Conservation (phyloP, 78 protist genomes). For the Chrysochromulina parva region DNA sequence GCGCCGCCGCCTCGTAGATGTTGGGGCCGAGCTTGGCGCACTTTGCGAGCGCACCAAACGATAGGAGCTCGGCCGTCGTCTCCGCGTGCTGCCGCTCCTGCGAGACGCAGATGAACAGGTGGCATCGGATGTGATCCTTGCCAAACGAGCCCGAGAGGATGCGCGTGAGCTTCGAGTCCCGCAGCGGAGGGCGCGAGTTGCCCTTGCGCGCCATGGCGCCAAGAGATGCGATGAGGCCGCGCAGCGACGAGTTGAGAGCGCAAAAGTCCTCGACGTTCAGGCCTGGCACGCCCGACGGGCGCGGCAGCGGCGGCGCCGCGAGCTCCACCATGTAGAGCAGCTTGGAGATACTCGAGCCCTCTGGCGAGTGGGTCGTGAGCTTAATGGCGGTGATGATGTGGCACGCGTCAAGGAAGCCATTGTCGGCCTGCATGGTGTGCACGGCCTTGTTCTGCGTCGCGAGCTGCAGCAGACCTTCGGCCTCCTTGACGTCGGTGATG, state of each 20-base stretch:
- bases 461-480: not conserved
- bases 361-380: not conserved
- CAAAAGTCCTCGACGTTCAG: not conserved
- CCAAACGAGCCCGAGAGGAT: not conserved
- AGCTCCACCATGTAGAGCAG: not conserved
- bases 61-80: not conserved
- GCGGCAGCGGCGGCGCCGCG: not conserved
- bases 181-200: not conserved
- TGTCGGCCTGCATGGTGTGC: not conserved
- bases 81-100: not conserved
- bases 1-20: not conserved
- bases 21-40: not conserved
- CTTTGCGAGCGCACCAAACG: not conserved
- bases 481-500: not conserved
- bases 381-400: not conserved
- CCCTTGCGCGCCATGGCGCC: not conserved
- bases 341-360: too few relatives aligned
- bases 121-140: not conserved
- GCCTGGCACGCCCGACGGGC: not conserved
- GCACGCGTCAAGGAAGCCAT: not conserved
- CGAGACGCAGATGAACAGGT: not conserved
- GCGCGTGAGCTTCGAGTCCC: conserved; percentile 10
- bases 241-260: not conserved
- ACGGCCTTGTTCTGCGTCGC: not conserved
- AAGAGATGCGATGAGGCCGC: not conserved